Conservation (phyloP, 805 yeast genomes). For the Saccharomycopsis olivae region DNA sequence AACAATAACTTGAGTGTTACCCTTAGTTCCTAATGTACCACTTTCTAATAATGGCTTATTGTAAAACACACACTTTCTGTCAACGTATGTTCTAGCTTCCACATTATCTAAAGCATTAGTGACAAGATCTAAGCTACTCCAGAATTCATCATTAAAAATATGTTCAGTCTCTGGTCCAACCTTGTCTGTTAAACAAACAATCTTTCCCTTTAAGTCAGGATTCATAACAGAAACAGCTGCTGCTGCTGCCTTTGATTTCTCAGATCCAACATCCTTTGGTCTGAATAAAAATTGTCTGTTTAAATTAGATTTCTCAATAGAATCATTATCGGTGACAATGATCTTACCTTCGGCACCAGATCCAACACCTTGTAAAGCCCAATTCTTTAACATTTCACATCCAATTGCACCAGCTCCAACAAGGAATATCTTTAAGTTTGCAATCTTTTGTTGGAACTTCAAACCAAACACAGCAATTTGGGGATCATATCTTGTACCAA, state of each 20-base stretch:
- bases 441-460: slow-evolving; percentile 59
- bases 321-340: slow-evolving; percentile 82
- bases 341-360: slow-evolving; percentile 85
- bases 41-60: slow-evolving; percentile 86
- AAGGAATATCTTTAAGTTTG: slow-evolving; percentile 73
- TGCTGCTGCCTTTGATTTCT: slow-evolving; percentile 87
- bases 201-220: slow-evolving; percentile 69
- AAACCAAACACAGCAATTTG: slow-evolving; percentile 92
- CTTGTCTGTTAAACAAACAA: slow-evolving; percentile 69
- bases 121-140: slow-evolving; percentile 78
- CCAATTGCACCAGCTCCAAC: slow-evolving; percentile 99
- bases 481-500: slow-evolving; percentile 79
- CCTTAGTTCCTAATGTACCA: slow-evolving; percentile 97
- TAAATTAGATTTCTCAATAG: slow-evolving; percentile 90
- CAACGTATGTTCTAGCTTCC: slow-evolving; percentile 96
- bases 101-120: slow-evolving; percentile 96
- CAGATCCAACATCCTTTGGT: slow-evolving; percentile 85
- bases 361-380: slow-evolving; percentile 96
- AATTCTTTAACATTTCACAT: slow-evolving; percentile 94
- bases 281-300: slow-evolving; percentile 95
- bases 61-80: slow-evolving; percentile 90
- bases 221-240: slow-evolving; percentile 77
- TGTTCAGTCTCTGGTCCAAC: slow-evolving; percentile 91
- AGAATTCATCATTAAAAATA: slow-evolving; percentile 74
- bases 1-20: slow-evolving; percentile 92